Evolutionary conservation across 768 basidiomycete species (phyloP).

Genomic region (Auricularia sp.): DNA sequence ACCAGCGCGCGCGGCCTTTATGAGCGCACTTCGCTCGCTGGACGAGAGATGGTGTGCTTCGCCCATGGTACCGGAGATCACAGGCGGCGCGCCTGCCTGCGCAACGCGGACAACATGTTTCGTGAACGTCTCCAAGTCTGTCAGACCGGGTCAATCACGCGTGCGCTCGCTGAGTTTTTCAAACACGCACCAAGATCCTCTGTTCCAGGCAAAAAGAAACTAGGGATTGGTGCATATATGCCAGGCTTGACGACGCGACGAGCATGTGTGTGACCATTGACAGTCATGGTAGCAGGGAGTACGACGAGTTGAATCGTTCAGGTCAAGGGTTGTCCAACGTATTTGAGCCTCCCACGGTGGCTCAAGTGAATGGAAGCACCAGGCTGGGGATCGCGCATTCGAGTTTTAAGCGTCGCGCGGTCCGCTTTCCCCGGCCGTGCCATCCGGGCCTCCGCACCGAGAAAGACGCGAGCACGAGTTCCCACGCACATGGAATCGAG

Average conservation of each 20-base stretch:
- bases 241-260: conserved; percentile 62
- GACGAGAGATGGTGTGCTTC: conserved; percentile 70
- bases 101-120: conserved; percentile 57
- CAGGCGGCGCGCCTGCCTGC: conserved; percentile 54
- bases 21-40: conserved; percentile 53
- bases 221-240: conserved; percentile 76
- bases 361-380: background rate
- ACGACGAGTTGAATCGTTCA: too few relatives aligned
- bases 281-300: background rate
- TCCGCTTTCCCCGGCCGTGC: background rate
- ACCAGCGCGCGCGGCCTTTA: conserved; percentile 56
- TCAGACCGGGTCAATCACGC: background rate
- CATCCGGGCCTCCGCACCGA: background rate
- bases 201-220: conserved; percentile 66
- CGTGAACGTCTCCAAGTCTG: conserved; percentile 62
- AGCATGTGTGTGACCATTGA: conserved; percentile 9
- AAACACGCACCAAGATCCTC: conserved; percentile 64
- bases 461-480: background rate
- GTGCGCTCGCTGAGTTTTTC: background rate
- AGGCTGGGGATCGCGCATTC: too few relatives aligned
- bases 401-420: background rate
- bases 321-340: background rate
- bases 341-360: background rate
- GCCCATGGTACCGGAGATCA: conserved; percentile 77
- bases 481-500: background rate